Base-by-base conservation (phyloP, 257 asterid genomes). In the Salvia hispanica region DNA sequence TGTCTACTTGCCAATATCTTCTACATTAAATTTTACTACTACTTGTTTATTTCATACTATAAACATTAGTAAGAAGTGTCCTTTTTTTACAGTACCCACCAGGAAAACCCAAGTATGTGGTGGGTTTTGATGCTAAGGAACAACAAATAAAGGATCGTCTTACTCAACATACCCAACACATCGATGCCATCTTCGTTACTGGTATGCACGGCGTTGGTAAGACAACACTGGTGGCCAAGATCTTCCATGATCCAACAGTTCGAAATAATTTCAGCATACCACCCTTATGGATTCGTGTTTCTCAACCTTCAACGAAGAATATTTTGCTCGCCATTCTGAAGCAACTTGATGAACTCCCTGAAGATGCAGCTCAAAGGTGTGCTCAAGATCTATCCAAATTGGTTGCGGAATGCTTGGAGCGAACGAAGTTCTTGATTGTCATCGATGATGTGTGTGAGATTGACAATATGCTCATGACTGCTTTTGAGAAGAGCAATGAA, bases 141-240 rank as follows among this genome's bases (percentile, higher is more conserved):
- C 34, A 16, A 14, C 74, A n/a, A 46, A n/a, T 83, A 46, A 56
- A 58, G 9, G 72, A 66, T 6, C 66, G 72, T 56, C 82, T 83
- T 44, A 73, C 14, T 0, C 76, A 78, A 16, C 76, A 76, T 40
- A 67, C 80, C 2, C 13, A 11, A 4, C 25, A 64, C 1, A 63
- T 80, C 9, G 82, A 67, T 31, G 77, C 74, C 55, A 69, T 81
- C 66, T 67, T 83, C 40, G 67, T 83, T 43, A 72, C 76, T n/a
- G 88, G 88, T 2, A 80, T 76, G 84, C 82, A 80, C 21, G 87
- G 87, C 36, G 76, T 82, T 0, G 87, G 87, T 53, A 82, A 82
- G 75, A 82, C 84, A 2, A 78, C 82, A 5, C 70, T 83, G 10
- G 84, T 82, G 0, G 70, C 74, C 10, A 78, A 67, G 67, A 55